These are phyloP conservation scores for Mrakia hoshinonis DNA, from an alignment of 768 basidiomycete genomes.

Conservation along the genomic window DNA sequence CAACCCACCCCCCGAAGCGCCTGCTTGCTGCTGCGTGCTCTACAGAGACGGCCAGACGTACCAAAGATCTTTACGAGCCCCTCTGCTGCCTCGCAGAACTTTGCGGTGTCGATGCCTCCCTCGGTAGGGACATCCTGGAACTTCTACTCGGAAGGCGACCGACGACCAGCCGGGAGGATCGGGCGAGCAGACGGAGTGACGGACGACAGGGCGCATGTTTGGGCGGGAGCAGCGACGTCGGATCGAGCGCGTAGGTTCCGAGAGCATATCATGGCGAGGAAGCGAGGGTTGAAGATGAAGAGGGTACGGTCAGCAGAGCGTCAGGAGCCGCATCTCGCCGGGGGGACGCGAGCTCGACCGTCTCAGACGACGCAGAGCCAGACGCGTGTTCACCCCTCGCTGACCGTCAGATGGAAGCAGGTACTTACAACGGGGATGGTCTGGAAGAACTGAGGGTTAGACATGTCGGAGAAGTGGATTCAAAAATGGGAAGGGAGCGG, in stretches of 20 bases:
- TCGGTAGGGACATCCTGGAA: slow-evolving; percentile 84
- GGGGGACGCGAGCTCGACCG: not conserved
- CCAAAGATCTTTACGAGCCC: slow-evolving; percentile 88
- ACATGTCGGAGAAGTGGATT: not conserved
- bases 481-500: too few relatives aligned
- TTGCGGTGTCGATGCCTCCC: slow-evolving; percentile 74
- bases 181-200: not conserved
- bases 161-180: not conserved
- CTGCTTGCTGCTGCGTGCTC: too few relatives aligned
- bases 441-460: slow-evolving; percentile 22
- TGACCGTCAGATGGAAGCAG: too few relatives aligned
- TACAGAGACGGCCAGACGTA: slow-evolving; percentile 40
- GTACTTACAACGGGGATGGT: slow-evolving; percentile 27
- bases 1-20: not conserved
- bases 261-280: not conserved
- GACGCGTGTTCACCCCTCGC: too few relatives aligned
- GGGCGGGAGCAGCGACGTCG: not conserved
- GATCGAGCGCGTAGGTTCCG: too few relatives aligned
- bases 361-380: too few relatives aligned
- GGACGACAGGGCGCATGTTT: slow-evolving; percentile 1
- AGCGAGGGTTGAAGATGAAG: not conserved
- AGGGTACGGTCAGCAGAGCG: not conserved
- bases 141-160: slow-evolving; percentile 51
- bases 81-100: slow-evolving; percentile 78
- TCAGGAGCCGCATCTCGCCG: not conserved